phyloP scores from a whole-genome alignment of 208 protist species.

The Entamoeba nuttalli region DNA sequence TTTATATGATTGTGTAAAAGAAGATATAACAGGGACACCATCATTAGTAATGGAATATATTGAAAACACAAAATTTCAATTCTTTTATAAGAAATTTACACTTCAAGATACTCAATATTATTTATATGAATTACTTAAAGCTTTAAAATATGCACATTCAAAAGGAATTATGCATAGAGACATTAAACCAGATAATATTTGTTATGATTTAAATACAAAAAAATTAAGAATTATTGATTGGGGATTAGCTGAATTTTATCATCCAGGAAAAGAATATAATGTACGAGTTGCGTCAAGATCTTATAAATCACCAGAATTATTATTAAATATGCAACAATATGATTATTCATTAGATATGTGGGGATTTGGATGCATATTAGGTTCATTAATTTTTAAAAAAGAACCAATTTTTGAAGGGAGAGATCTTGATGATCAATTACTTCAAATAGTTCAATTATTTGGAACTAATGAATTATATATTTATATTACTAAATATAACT shows the following conservation, averaged over 20 bases:
- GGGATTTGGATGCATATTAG: slow-evolving; percentile 19
- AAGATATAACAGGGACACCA: slow-evolving; percentile 64
- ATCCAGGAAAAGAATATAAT: slow-evolving; percentile 17
- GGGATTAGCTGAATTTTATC: slow-evolving; percentile 37
- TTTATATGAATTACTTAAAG: slow-evolving; percentile 5
- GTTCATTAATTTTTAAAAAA: slow-evolving; percentile 19
- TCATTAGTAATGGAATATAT: slow-evolving; percentile 95
- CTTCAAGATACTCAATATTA: background rate
- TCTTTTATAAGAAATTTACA: background rate
- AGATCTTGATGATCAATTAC: slow-evolving; percentile 18
- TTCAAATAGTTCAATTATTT: slow-evolving; percentile 22
- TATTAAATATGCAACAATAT: slow-evolving; percentile 20
- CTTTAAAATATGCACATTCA: slow-evolving; percentile 23
- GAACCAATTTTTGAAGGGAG: slow-evolving; percentile 28
- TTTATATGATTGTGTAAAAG: slow-evolving; percentile 79
- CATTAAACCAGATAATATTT: slow-evolving; percentile 33
- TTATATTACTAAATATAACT: slow-evolving; percentile 18
- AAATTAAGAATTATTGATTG: slow-evolving; percentile 23
- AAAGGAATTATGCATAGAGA: slow-evolving; percentile 36
- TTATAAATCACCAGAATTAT: slow-evolving; percentile 30
- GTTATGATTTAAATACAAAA: slow-evolving; percentile 3
- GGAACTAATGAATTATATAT: slow-evolving; percentile 12
- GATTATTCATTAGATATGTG: slow-evolving; percentile 39
- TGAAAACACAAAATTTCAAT: slow-evolving; percentile 83
- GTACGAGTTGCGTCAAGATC: slow-evolving; percentile 30